Evolutionary conservation across 352 stramenopile genomes (phyloP).

Genomic region (Phytophthora cajani): DNA sequence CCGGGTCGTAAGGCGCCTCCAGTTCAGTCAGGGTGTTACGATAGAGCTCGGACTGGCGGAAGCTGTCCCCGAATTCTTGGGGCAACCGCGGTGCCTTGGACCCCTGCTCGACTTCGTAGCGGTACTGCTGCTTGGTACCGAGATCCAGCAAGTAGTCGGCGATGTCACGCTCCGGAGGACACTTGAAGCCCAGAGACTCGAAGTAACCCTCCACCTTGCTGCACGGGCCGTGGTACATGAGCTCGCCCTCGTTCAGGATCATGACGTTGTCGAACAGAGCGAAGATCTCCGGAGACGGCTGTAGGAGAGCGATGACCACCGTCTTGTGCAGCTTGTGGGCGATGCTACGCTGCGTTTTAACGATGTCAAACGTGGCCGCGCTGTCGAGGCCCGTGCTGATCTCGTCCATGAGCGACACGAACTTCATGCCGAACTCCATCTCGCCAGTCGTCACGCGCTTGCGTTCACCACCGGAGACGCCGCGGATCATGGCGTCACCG

Average conservation of each 20-base stretch:
- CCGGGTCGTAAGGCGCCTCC: conserved; percentile 26
- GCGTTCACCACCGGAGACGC: conserved; percentile 73
- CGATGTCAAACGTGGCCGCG: conserved; percentile 62
- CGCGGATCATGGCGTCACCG: conserved; percentile 50
- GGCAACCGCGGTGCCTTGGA: conserved; percentile 11
- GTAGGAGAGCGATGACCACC: conserved; percentile 77
- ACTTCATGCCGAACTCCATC: conserved; percentile 87
- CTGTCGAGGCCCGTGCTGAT: conserved; percentile 74
- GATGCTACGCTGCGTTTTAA: conserved; percentile 51
- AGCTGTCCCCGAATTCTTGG: conserved; percentile 30
- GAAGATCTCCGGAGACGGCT: conserved; percentile 92
- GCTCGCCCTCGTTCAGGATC: conserved; percentile 75
- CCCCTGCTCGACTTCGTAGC: conserved; percentile 15
- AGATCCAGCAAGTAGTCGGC: conserved; percentile 35
- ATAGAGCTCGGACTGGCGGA: conserved; percentile 43
- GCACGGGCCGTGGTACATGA: conserved; percentile 78
- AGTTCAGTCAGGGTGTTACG: conserved; percentile 36
- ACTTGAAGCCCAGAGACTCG: conserved; percentile 41
- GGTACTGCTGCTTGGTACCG: conserved; percentile 33
- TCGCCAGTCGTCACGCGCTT: conserved; percentile 80
- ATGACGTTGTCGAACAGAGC: conserved; percentile 75
- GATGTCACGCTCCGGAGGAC: conserved; percentile 34
- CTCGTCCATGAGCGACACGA: conserved; percentile 85
- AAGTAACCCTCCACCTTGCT: conserved; percentile 42
- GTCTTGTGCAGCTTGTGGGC: conserved; percentile 56